Evolutionary conservation across 129 eudicot genomes (phyloP).

Genomic region (Scalesia atractyloides): DNA sequence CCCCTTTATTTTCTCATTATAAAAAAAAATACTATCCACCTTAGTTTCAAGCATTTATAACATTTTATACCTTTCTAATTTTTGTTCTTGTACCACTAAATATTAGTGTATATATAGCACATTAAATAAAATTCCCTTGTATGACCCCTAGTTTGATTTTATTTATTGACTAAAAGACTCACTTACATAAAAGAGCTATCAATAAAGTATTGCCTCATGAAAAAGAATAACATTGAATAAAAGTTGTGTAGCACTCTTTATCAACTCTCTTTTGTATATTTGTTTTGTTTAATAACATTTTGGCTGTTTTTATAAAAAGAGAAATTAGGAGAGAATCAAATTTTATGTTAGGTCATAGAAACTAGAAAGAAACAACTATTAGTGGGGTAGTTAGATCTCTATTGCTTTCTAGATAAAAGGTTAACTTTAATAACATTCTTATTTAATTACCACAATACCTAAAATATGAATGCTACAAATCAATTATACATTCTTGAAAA

Average conservation of each 20-base stretch:
- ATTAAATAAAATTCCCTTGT: too few relatives aligned
- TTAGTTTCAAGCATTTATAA: too few relatives aligned
- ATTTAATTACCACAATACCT: slow-evolving; percentile 20
- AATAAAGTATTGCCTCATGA: too few relatives aligned
- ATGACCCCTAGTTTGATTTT: too few relatives aligned
- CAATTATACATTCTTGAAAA: background rate
- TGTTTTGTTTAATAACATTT: background rate
- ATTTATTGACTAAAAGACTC: too few relatives aligned
- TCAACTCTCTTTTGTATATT: background rate
- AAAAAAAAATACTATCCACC: too few relatives aligned
- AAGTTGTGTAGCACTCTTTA: background rate
- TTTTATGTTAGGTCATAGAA: background rate
- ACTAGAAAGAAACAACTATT: slow-evolving; percentile 16
- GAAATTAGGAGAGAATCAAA: background rate
- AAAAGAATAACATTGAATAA: background rate
- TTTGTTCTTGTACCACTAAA: too few relatives aligned
- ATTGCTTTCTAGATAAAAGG: slow-evolving; percentile 20
- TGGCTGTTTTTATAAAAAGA: slow-evolving; percentile 2
- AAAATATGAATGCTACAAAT: background rate
- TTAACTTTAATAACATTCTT: background rate
- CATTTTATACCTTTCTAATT: too few relatives aligned
- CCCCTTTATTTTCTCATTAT: too few relatives aligned
- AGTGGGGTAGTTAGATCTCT: slow-evolving; percentile 32
- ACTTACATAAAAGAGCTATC: too few relatives aligned
- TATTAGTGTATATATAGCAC: too few relatives aligned